phyloP scores from a whole-genome alignment of 2,329 filamentous ascomycete species.

The Beauveria pseudobassiana region DNA sequence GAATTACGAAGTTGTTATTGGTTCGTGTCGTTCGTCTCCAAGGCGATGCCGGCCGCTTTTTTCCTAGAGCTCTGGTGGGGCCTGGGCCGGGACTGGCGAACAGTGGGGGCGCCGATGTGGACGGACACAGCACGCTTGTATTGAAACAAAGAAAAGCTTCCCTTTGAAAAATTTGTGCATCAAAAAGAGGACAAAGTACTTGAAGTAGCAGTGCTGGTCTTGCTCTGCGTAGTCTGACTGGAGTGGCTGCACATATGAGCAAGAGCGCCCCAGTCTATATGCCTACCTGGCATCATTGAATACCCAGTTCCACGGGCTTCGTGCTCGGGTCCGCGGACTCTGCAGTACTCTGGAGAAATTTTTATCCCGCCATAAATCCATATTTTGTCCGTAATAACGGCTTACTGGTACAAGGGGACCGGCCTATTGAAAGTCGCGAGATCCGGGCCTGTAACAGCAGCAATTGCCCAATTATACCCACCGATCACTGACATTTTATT shows the following conservation, averaged over 20 bases:
- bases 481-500: too few species aligned
- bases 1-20: background rate
- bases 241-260: background rate
- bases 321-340: background rate
- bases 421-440: background rate
- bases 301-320: background rate
- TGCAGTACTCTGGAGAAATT: background rate
- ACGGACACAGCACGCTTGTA: background rate
- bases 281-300: background rate
- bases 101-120: background rate
- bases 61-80: background rate
- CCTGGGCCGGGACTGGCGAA: background rate
- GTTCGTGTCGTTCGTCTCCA: background rate
- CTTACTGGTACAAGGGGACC: background rate
- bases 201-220: too few species aligned
- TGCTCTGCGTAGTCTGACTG: too few species aligned
- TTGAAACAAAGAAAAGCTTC: background rate
- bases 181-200: too few species aligned
- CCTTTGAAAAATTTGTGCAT: too few species aligned
- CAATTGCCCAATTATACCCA: too few species aligned
- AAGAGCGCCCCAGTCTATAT: background rate
- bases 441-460: background rate
- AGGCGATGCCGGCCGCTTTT: background rate
- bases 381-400: background rate
- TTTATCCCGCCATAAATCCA: background rate